Evolutionary conservation across 2,329 filamentous ascomycete species (phyloP).

Genomic region (Claviceps fusiformis): DNA sequence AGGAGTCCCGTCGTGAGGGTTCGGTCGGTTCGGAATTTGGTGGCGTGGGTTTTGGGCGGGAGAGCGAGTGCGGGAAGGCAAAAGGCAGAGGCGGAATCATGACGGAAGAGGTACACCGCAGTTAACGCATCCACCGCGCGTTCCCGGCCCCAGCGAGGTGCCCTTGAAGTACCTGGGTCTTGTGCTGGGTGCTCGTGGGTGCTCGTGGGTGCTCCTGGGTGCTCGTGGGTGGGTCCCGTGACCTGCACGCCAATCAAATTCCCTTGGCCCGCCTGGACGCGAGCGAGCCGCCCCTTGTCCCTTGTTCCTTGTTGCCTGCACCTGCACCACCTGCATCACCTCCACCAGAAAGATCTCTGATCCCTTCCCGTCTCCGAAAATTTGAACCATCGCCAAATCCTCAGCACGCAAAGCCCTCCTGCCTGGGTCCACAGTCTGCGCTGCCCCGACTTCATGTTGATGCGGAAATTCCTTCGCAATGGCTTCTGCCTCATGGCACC

Average conservation of each 20-base stretch:
- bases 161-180: too few species aligned
- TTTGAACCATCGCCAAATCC: background rate
- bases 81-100: too few species aligned
- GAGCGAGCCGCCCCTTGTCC: background rate
- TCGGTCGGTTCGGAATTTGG: constrained; percentile 8
- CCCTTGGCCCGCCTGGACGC: background rate
- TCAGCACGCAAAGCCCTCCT: background rate
- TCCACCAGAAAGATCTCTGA: background rate
- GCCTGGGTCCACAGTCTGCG: constrained; percentile 12
- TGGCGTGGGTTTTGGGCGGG: constrained; percentile 5
- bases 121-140: too few species aligned
- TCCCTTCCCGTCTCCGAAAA: background rate
- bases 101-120: too few species aligned
- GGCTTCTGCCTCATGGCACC: constrained; percentile 41
- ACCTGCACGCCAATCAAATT: too few species aligned
- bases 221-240: too few species aligned
- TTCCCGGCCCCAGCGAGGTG: too few species aligned
- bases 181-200: too few species aligned
- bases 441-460: constrained; percentile 35
- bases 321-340: too few species aligned
- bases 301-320: background rate
- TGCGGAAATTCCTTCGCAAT: constrained; percentile 40
- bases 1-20: constrained; percentile 7
- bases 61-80: background rate
- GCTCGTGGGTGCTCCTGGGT: too few species aligned